Evolutionary conservation across 768 basidiomycete species (phyloP), one percentile per base, ranked within the genome.

Genomic region (Holtermannia corniformis): DNA sequence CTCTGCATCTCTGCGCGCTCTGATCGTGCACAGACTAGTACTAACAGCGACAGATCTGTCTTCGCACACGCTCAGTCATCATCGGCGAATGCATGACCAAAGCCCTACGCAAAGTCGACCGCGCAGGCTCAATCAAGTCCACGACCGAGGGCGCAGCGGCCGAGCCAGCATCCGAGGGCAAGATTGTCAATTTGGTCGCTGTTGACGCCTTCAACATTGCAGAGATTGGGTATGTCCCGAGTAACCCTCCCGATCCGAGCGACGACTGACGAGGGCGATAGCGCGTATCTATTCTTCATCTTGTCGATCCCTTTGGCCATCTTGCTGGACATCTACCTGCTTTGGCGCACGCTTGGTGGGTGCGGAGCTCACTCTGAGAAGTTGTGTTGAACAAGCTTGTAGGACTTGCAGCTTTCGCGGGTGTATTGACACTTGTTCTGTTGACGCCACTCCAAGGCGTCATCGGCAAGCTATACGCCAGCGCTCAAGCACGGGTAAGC

Each of bases 341-440:
- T 92, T 48, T 91, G 89, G 68, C 78, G 76, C 47, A 75, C 91
- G 20, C 81, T 91, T 45, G 88, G 87, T 75, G 63, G 23, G 72
- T 59, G 41, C 26, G n/a, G n/a, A n/a, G n/a, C n/a, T n/a, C n/a
- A n/a, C n/a, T n/a, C 44, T 21, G 11, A 23, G 43, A 16, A 10
- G 44, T 47, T 4, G 28, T 47, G n/a, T 44, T 40, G 7, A 26
- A 37, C 43, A 28, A 5, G 13, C 28, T 52, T 41, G 19, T 48
- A 44, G 56, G 52, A 16, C 16, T 57, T 23, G 61, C 63, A 24
- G 56, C 65, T 12, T 54, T 69, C 47, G 68, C 68, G 23, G 65
- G 67, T 56, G 64, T 69, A 14, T 63, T 57, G 2, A 61, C 64
- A 14, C 52, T 70, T 4, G 50, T 72, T 27, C 41, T 63, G 5